Conservation (phyloP, 306 rosid genomes). For the Luffa aegyptiaca region DNA sequence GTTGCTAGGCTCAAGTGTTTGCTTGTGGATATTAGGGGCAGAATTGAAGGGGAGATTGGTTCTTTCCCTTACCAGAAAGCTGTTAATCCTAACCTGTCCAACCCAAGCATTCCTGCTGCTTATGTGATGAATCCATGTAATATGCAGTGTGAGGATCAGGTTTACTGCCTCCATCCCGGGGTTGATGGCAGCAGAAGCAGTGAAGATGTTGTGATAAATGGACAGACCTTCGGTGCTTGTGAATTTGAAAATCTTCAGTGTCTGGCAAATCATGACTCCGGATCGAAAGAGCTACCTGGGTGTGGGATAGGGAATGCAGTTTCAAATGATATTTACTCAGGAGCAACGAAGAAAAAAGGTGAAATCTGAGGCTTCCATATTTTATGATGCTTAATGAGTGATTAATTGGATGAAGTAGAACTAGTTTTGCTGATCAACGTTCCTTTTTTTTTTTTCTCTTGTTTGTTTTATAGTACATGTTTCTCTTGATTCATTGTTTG, state of each 20-base stretch:
- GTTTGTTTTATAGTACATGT: neutral
- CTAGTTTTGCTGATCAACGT: neutral
- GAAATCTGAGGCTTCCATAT: neutral
- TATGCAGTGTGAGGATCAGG: conserved; percentile 70
- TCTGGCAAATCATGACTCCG: conserved; percentile 42
- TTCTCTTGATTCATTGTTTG: neutral
- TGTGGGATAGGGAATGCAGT: conserved; percentile 34
- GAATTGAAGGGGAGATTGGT: conserved; percentile 96
- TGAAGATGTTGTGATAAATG: conserved; percentile 30
- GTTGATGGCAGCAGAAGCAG: conserved; percentile 33
- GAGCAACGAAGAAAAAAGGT: conserved; percentile 27
- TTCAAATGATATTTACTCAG: conserved; percentile 31
- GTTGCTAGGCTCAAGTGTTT: conserved; percentile 82
- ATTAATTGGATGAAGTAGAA: neutral
- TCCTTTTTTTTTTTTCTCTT: neutral
- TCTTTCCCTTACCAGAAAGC: conserved; percentile 80
- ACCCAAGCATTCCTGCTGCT: conserved; percentile 19
- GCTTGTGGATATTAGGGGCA: conserved; percentile 88
- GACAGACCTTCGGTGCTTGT: conserved; percentile 50
- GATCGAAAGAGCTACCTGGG: conserved; percentile 39
- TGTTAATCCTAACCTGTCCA: conserved; percentile 23
- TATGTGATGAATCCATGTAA: conserved; percentile 75
- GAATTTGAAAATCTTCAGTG: conserved; percentile 81
- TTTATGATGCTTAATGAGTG: neutral
- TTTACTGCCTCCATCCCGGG: conserved; percentile 53